Conservation (phyloP, 202 grass and related monocot genomes). For the Elaeis oleifera region DNA sequence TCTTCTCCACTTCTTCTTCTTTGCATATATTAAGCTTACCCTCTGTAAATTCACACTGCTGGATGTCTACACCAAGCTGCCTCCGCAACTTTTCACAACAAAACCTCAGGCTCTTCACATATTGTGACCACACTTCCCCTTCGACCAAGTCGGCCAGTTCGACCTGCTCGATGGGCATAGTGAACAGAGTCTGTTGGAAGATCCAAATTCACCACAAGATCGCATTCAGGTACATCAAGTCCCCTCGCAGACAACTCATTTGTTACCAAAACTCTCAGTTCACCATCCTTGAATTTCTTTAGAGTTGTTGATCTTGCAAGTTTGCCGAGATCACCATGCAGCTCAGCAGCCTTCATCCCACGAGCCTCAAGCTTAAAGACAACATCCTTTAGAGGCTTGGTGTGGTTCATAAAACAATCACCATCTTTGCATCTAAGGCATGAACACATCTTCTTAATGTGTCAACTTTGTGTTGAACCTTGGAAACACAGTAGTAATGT, state of each 20-base stretch:
- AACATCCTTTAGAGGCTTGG: conserved; percentile 89
- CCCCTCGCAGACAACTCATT: conserved; percentile 88
- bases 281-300: conserved; percentile 74
- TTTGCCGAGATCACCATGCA: conserved; percentile 86
- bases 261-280: conserved; percentile 83
- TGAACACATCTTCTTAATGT: conserved; percentile 80
- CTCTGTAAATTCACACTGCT: conserved; percentile 81
- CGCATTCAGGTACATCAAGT: conserved; percentile 84
- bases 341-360: conserved; percentile 69
- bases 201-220: conserved; percentile 94
- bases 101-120: conserved; percentile 81
- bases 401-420: conserved; percentile 89
- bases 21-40: conserved; percentile 56
- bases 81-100: conserved; percentile 76
- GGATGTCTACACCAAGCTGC: not conserved
- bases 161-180: conserved; percentile 81
- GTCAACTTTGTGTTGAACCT: conserved; percentile 86
- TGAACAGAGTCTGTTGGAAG: conserved; percentile 85
- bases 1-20: conserved; percentile 67
- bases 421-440: conserved; percentile 60
- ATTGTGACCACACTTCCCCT: conserved; percentile 76
- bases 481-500: conserved; percentile 83
- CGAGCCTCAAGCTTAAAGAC: conserved; percentile 91
- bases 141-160: conserved; percentile 70
- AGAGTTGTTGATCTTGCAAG: conserved; percentile 71